A percentile compares a stretch with the other conserved stretches of the same genome.
Evolutionary conservation across 2,329 filamentous ascomycete species (phyloP).

Genomic region (Macrophomina tecta): DNA sequence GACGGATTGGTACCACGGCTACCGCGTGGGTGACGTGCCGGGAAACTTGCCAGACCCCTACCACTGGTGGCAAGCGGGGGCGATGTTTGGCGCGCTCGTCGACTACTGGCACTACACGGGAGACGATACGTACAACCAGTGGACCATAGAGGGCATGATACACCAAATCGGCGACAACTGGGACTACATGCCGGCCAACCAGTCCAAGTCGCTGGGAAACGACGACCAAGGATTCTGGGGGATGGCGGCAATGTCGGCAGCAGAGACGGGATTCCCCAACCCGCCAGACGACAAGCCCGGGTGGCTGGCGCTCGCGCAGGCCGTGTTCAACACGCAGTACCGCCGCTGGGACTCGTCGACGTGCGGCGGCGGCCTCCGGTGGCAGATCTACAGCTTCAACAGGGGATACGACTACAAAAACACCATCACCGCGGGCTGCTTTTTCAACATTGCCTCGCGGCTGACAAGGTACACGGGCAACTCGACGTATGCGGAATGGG

Average conservation of each 20-base stretch:
- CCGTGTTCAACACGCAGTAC: slow-evolving; percentile 48
- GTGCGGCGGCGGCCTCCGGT: slow-evolving; percentile 44
- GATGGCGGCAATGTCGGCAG: slow-evolving; percentile 77
- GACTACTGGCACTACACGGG: slow-evolving; percentile 34
- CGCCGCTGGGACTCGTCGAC: slow-evolving; percentile 44
- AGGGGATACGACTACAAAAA: slow-evolving; percentile 59
- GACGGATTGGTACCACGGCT: slow-evolving; percentile 68
- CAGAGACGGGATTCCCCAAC: slow-evolving; percentile 76
- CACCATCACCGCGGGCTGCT: slow-evolving; percentile 59
- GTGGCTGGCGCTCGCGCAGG: slow-evolving; percentile 38
- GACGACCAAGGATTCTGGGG: slow-evolving; percentile 80
- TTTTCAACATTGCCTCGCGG: slow-evolving; percentile 57
- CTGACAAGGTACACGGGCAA: slow-evolving; percentile 46
- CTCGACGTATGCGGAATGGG: slow-evolving; percentile 69
- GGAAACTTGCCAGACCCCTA: slow-evolving; percentile 51
- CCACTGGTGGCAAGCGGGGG: slow-evolving; percentile 36
- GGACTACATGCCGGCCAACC: slow-evolving; percentile 48
- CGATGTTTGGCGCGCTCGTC: slow-evolving; percentile 30
- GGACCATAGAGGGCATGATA: slow-evolving; percentile 30
- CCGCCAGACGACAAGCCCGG: slow-evolving; percentile 55
- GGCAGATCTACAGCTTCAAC: slow-evolving; percentile 52
- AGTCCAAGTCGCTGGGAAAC: slow-evolving; percentile 49
- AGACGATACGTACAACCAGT: slow-evolving; percentile 31
- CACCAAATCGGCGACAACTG: slow-evolving; percentile 39
- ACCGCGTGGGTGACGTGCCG: slow-evolving; percentile 60